Evolutionary conservation across 108 stramenopile genomes (phyloP).

Genomic region (Chaetoceros muelleri): DNA sequence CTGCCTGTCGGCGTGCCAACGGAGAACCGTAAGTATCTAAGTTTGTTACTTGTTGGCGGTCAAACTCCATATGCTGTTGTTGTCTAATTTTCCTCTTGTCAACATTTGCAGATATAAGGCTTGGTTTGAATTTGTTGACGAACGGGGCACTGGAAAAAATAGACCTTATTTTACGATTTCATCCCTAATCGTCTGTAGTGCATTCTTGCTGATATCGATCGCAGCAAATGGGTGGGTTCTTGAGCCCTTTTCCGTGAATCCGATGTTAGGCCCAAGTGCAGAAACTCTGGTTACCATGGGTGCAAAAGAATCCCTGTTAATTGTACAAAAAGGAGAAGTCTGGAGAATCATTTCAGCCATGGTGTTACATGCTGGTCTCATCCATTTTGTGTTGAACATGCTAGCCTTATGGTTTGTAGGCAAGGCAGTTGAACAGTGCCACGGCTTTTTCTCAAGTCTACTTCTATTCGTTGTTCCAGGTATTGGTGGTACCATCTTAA

Average conservation of each 20-base stretch:
- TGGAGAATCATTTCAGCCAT: slow-evolving; percentile 81
- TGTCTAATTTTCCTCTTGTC: not conserved
- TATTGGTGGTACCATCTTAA: slow-evolving; percentile 80
- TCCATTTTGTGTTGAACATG: slow-evolving; percentile 94
- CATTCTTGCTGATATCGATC: slow-evolving; percentile 44
- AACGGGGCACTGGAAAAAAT: slow-evolving; percentile 26
- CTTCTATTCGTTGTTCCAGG: slow-evolving; percentile 77
- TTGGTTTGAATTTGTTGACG: not conserved
- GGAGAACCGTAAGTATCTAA: slow-evolving; percentile 27
- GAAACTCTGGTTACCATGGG: slow-evolving; percentile 77
- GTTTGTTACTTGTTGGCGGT: no score
- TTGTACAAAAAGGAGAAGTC: slow-evolving; percentile 82
- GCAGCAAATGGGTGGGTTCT: slow-evolving; percentile 71
- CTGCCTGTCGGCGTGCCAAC: slow-evolving; percentile 62
- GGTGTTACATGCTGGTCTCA: slow-evolving; percentile 89
- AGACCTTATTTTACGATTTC: slow-evolving; percentile 64
- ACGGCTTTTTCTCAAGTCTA: slow-evolving; percentile 53
- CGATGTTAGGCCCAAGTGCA: slow-evolving; percentile 78
- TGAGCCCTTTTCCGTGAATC: slow-evolving; percentile 76
- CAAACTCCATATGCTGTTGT: no score
- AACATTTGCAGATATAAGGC: not conserved
- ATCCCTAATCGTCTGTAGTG: slow-evolving; percentile 45
- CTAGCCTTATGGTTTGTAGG: slow-evolving; percentile 82
- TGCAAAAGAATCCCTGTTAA: slow-evolving; percentile 70
- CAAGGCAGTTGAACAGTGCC: slow-evolving; percentile 77